These are phyloP conservation scores for Candida labiduridarum DNA, from an alignment of 1,139 yeast genomes.

Conservation along the genomic window DNA sequence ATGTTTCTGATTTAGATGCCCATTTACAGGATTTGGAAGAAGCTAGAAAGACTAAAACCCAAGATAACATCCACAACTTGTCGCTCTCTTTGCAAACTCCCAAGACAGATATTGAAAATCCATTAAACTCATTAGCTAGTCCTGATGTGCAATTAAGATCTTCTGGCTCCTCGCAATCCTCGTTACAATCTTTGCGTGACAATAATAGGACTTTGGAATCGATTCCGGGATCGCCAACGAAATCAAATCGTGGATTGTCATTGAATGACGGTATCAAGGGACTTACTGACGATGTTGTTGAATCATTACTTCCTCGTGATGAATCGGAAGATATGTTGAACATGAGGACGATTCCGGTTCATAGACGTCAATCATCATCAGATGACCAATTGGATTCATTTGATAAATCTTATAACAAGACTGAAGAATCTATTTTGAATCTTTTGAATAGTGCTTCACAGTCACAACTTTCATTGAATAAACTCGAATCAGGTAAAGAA, in stretches of 20 bases:
- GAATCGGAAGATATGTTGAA: slow-evolving; percentile 13
- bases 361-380: not conserved
- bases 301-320: slow-evolving; percentile 31
- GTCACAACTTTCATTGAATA: slow-evolving; percentile 12
- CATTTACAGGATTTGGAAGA: slow-evolving; percentile 37
- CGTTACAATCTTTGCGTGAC: slow-evolving; percentile 44
- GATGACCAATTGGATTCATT: slow-evolving; percentile 27
- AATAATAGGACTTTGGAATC: slow-evolving; percentile 38
- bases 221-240: slow-evolving; percentile 21
- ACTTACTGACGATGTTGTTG: slow-evolving; percentile 42
- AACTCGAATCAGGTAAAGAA: not conserved
- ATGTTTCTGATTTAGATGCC: slow-evolving; percentile 32
- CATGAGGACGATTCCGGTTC: slow-evolving; percentile 3
- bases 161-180: slow-evolving; percentile 48
- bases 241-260: slow-evolving; percentile 32
- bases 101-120: slow-evolving; percentile 30
- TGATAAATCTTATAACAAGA: slow-evolving; percentile 40
- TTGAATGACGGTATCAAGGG: slow-evolving; percentile 51
- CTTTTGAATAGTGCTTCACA: slow-evolving; percentile 29
- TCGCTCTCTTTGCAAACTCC: slow-evolving; percentile 37
- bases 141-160: slow-evolving; percentile 36
- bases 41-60: slow-evolving; percentile 31
- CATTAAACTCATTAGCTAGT: slow-evolving; percentile 35
- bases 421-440: slow-evolving; percentile 48
- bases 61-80: slow-evolving; percentile 38